These are phyloP conservation scores for Phyllostachys edulis DNA, from an alignment of 176 grass and related monocot species.

Conservation along the genomic window DNA sequence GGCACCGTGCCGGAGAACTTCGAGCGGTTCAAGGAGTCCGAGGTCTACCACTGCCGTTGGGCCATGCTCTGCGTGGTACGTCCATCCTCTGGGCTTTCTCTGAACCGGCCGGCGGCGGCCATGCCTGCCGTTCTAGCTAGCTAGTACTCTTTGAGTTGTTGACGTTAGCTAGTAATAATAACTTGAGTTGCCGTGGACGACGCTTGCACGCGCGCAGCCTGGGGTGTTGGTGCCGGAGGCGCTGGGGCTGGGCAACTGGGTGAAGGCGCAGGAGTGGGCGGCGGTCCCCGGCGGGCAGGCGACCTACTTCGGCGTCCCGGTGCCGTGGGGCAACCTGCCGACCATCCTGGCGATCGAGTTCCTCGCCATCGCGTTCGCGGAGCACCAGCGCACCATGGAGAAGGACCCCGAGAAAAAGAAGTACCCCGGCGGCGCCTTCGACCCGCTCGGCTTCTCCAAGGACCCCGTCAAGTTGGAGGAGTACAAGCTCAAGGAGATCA, in stretches of 20 bases:
- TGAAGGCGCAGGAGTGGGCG: slow-evolving; percentile 98
- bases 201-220: slow-evolving; percentile 40
- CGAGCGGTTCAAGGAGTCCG: slow-evolving; percentile 99
- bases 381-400: slow-evolving; percentile 99
- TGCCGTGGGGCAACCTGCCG: slow-evolving; percentile 88
- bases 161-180: neutral
- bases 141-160: neutral
- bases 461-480: slow-evolving; percentile 91
- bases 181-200: neutral
- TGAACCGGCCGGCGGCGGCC: neutral
- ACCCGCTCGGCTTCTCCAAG: slow-evolving; percentile 99
- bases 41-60: slow-evolving; percentile 99
- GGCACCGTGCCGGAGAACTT: slow-evolving; percentile 87
- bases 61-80: slow-evolving; percentile 93
- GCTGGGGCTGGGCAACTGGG: slow-evolving; percentile 94
- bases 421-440: slow-evolving; percentile 97
- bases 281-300: slow-evolving; percentile 83
- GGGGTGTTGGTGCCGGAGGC: slow-evolving; percentile 90
- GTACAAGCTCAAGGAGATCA: slow-evolving; percentile 99
- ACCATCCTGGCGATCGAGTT: slow-evolving; percentile 95
- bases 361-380: slow-evolving; percentile 92
- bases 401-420: slow-evolving; percentile 99
- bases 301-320: slow-evolving; percentile 83
- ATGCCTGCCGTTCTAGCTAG: neutral
- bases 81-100: neutral